phyloP scores from a whole-genome alignment of 345 rosid genomes.

The Physaria fendleri region DNA sequence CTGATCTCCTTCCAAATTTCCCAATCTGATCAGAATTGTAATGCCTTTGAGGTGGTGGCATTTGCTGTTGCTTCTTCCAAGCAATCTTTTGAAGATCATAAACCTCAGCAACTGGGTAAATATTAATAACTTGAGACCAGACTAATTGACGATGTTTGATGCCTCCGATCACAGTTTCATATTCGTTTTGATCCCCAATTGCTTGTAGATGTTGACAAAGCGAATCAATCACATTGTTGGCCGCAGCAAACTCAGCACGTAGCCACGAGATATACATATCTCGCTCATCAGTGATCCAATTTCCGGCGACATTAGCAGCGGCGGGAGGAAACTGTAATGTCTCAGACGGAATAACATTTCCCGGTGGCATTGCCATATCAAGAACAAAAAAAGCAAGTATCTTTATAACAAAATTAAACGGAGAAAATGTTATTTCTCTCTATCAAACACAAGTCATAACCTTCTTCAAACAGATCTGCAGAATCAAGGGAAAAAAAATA shows the following conservation, averaged over 20 bases:
- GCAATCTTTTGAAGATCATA: constrained; percentile 62
- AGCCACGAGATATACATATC: constrained; percentile 83
- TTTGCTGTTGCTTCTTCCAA: constrained; percentile 49
- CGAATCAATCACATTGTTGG: constrained; percentile 79
- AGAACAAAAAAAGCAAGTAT: too few species aligned
- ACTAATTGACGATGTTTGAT: constrained; percentile 70
- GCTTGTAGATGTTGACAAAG: constrained; percentile 61
- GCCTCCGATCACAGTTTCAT: constrained; percentile 44
- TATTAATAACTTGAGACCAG: constrained; percentile 71
- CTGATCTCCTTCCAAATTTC: constrained; percentile 54
- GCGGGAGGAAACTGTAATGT: constrained; percentile 55
- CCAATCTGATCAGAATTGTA: constrained; percentile 42
- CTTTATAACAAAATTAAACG: too few species aligned
- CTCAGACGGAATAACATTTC: constrained; percentile 49
- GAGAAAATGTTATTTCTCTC: background rate
- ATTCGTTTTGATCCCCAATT: constrained; percentile 67
- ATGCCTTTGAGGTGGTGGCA: constrained; percentile 29
- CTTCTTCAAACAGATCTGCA: constrained; percentile 25
- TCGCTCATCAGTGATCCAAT: too few species aligned
- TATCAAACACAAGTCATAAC: constrained; percentile 16
- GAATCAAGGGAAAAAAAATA: background rate
- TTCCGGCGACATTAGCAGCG: too few species aligned
- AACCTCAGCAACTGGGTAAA: constrained; percentile 59
- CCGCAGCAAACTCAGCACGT: constrained; percentile 86
- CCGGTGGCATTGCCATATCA: constrained; percentile 78